Conservation (phyloP, 108 stramenopile genomes). For the Aurantiochytrium sp. region DNA sequence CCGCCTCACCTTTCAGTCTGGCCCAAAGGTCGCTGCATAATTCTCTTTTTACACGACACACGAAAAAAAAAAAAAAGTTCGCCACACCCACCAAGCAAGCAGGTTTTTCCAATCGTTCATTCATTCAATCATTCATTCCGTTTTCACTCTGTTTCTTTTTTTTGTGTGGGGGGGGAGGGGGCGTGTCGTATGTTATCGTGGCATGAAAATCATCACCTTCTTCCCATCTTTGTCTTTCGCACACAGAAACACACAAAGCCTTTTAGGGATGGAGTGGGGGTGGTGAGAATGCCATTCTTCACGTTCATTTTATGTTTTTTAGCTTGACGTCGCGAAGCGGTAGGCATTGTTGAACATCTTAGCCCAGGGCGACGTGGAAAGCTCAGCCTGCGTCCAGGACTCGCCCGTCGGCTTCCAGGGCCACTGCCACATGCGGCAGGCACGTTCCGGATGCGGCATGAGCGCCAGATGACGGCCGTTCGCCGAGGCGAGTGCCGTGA, state of each 20-base stretch:
- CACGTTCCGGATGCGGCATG: conserved; percentile 99
- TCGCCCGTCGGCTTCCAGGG: conserved; percentile 76
- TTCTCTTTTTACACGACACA: too few species aligned
- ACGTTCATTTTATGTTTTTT: not conserved
- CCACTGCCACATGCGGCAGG: conserved; percentile 96
- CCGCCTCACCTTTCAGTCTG: too few species aligned
- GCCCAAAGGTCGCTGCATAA: too few species aligned
- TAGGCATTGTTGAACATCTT: conserved; percentile 98
- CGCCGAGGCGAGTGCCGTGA: conserved; percentile 95
- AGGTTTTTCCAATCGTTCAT: too few species aligned
- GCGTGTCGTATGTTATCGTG: too few species aligned
- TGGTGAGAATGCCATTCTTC: not conserved
- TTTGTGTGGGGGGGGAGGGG: too few species aligned
- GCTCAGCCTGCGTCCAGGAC: conserved; percentile 67
- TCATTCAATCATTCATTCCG: too few species aligned
- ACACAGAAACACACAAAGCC: too few species aligned
- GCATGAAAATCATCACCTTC: too few species aligned
- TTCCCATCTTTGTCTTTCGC: not conserved
- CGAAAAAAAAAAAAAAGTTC: too few species aligned
- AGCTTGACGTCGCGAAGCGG: conserved; percentile 31
- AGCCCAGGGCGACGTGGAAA: conserved; percentile 78
- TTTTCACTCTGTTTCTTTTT: too few species aligned
- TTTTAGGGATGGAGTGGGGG: not conserved
- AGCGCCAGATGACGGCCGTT: conserved; percentile 95
- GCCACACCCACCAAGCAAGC: too few species aligned